These are phyloP conservation scores for Talaromyces albobiverticillius DNA, from an alignment of 2,329 filamentous ascomycete species.

Conservation along the genomic window DNA sequence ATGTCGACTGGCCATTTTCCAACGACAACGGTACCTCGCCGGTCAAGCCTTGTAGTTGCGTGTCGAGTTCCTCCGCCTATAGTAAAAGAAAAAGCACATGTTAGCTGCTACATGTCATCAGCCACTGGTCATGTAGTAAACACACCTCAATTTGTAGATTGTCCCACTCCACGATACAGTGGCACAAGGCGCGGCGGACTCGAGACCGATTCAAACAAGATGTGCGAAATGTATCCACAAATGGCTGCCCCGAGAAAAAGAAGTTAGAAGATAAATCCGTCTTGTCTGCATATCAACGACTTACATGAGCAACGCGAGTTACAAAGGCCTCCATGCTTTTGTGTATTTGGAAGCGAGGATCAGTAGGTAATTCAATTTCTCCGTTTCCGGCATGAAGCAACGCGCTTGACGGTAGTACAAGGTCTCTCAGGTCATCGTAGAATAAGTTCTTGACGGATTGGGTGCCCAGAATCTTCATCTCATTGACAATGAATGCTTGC, in stretches of 20 bases:
- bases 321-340: slow-evolving; percentile 69
- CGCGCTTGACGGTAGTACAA: slow-evolving; percentile 68
- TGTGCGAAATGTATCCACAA: slow-evolving; percentile 77
- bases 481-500: slow-evolving; percentile 71
- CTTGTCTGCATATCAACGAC: not conserved
- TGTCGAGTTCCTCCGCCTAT: slow-evolving; percentile 67
- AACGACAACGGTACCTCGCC: slow-evolving; percentile 60
- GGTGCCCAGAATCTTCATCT: slow-evolving; percentile 65
- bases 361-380: slow-evolving; percentile 68
- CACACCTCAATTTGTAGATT: slow-evolving; percentile 71
- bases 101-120: not conserved
- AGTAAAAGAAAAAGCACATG: not conserved
- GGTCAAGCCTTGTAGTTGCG: slow-evolving; percentile 60
- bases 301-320: slow-evolving; percentile 49
- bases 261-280: not conserved
- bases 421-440: slow-evolving; percentile 74
- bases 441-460: slow-evolving; percentile 72
- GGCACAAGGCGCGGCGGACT: slow-evolving; percentile 82
- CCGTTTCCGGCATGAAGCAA: slow-evolving; percentile 74
- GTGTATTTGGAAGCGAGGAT: slow-evolving; percentile 71
- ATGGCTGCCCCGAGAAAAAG: slow-evolving; percentile 52
- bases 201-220: slow-evolving; percentile 89
- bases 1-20: slow-evolving; percentile 55
- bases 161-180: slow-evolving; percentile 81
- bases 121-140: not conserved